Evolutionary conservation across 2,329 filamentous ascomycete genomes (phyloP).

Genomic region (Diaporthe helianthi): DNA sequence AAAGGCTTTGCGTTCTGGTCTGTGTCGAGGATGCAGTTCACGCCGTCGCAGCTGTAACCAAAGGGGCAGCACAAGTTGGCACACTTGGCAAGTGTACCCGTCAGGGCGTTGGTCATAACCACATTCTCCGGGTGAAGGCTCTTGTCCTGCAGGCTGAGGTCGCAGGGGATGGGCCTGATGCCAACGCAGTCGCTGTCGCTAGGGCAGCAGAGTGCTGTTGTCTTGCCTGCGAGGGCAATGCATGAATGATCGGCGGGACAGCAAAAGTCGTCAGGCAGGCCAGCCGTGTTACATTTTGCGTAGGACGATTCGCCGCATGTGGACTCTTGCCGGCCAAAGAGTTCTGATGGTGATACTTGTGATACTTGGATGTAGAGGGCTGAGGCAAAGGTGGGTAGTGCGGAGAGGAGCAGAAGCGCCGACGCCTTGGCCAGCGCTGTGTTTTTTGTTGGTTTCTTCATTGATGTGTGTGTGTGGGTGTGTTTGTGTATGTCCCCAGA

Average conservation of each 20-base stretch:
- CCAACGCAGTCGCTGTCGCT: constrained; percentile 60
- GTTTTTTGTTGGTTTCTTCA: constrained; percentile 19
- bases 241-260: constrained; percentile 64
- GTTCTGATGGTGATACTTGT: constrained; percentile 20
- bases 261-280: constrained; percentile 71
- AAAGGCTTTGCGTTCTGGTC: constrained; percentile 53
- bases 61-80: constrained; percentile 73
- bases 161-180: constrained; percentile 71
- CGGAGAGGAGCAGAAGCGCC: constrained; percentile 26
- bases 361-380: constrained; percentile 29
- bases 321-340: constrained; percentile 28
- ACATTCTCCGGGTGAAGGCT: constrained; percentile 61
- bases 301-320: constrained; percentile 43
- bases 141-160: constrained; percentile 67
- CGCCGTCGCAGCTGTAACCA: constrained; percentile 68
- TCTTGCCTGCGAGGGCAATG: constrained; percentile 65
- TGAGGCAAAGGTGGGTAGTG: constrained; percentile 29
- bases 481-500: background rate
- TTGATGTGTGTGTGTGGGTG: constrained; percentile 21
- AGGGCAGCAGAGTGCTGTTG: constrained; percentile 77
- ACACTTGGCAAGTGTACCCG: constrained; percentile 63
- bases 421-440: constrained; percentile 23
- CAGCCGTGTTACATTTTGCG: constrained; percentile 57
- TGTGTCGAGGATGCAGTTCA: constrained; percentile 58
- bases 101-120: constrained; percentile 71